These are phyloP conservation scores for Physcomitrium patens DNA, from an alignment of 225 moss, liverwort and hornwort species.

Conservation along the genomic window DNA sequence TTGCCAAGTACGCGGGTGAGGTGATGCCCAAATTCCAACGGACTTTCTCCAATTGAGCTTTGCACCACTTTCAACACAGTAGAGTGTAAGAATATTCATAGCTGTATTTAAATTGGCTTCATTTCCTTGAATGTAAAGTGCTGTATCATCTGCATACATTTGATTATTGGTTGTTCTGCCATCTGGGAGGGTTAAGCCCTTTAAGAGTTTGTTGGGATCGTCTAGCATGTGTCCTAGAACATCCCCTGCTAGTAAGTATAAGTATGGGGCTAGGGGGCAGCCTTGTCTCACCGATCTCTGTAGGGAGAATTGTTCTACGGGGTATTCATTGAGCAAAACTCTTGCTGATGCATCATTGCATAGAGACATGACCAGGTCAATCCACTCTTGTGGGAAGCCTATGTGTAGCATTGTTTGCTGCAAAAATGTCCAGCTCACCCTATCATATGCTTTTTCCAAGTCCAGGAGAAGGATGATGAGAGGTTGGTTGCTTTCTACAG, in stretches of 20 bases:
- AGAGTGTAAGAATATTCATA: not conserved
- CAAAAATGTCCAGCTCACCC: too few species aligned
- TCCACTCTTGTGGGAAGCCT: too few species aligned
- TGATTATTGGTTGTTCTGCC: not conserved
- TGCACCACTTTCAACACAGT: not conserved
- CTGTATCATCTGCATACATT: not conserved
- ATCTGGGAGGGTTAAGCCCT: not conserved
- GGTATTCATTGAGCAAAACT: too few species aligned
- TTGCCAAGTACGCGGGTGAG: not conserved
- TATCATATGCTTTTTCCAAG: too few species aligned
- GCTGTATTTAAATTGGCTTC: not conserved
- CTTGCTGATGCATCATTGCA: too few species aligned
- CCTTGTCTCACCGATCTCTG: not conserved
- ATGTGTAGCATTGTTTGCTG: too few species aligned
- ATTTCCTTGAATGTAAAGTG: not conserved
- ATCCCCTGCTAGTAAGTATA: not conserved
- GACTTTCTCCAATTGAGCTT: not conserved
- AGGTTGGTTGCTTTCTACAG: too few species aligned
- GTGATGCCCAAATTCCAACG: not conserved
- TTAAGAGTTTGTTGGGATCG: not conserved
- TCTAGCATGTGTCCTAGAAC: not conserved
- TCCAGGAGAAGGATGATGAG: too few species aligned
- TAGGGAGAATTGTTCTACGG: not conserved
- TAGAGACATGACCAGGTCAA: too few species aligned
- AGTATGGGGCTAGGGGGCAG: not conserved